Evolutionary conservation across 2,329 filamentous ascomycete genomes (phyloP), one percentile per base, ranked within the genome.

Genomic region (Didymella lethalis): DNA sequence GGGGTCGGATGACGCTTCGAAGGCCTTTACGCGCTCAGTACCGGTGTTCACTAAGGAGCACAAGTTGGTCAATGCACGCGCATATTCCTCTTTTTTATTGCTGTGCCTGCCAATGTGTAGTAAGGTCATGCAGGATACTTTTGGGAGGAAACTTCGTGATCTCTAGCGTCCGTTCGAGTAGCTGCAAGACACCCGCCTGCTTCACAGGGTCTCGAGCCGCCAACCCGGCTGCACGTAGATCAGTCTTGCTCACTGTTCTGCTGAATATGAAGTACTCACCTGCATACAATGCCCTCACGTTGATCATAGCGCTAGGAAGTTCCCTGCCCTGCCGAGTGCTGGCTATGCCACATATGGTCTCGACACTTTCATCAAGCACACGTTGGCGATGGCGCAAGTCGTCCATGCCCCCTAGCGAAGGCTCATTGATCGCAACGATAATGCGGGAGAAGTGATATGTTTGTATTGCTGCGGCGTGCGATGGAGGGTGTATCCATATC

Each of bases 381-480:
- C 77, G 78, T 62, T 82, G 79, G 18, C 80, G 76, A 20, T 75
- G 70, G 40, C 79, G 62, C 61, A 82, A 84, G 11, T 83, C 82
- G 16, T 81, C 75, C 46, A 83, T 79, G 0, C 82, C 83, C 2
- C 82, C 81, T 11, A 77, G 74, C 0, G 81, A 81, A 1, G 84
- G 84, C 46, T 83, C 79, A 50, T 86, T 81, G 47, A 86, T 77
- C 0, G 84, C 73, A 1, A 86, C 77, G 0, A 87, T 72, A 43
- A 86, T 83, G 10, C 81, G 78, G 0, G 84, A 83, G 59, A 85
- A 82, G 63, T 80, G 79, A 62, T 84, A 82, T 14, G 82, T 79
- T 63, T 86, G 84, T 6, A 86, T 68, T 0, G 84, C 81, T 12
- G 81, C 80, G 1, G 77, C 78, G 55, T 73, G 62, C 1, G 67